A percentile compares a stretch with the other conserved stretches of the same genome.
Conservation (phyloP, 2,329 filamentous ascomycete genomes). For the Epichloe amarillans region DNA sequence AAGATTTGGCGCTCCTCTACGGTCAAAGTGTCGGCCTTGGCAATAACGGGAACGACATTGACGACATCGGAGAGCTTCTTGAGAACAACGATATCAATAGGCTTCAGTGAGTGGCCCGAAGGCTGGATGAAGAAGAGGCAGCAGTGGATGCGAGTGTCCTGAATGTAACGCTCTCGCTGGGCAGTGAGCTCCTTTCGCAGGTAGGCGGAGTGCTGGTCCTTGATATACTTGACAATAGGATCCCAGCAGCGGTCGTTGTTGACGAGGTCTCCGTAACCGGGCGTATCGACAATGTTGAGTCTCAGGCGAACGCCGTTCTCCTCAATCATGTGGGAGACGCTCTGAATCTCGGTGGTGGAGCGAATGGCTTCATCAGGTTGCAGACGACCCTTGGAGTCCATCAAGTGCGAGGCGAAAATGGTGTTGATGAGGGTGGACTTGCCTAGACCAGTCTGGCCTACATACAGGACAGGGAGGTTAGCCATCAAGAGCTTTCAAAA, state of each 20-base stretch:
- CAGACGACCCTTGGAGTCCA: constrained; percentile 95
- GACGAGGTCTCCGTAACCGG: constrained; percentile 94
- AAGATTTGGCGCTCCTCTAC: constrained; percentile 90
- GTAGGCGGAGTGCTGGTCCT: constrained; percentile 99
- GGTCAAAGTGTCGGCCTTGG: constrained; percentile 93
- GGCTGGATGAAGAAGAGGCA: constrained; percentile 99
- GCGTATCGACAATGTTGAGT: constrained; percentile 97
- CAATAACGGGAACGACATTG: constrained; percentile 97
- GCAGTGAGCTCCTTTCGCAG: constrained; percentile 98
- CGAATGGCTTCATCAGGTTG: constrained; percentile 85
- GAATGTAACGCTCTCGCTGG: constrained; percentile 97
- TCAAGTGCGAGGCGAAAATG: constrained; percentile 98
- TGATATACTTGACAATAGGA: constrained; percentile 99
- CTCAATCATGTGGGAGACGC: constrained; percentile 96
- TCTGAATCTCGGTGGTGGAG: constrained; percentile 94
- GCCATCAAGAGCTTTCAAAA: constrained; percentile 1
- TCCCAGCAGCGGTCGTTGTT: constrained; percentile 99
- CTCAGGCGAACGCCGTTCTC: constrained; percentile 96
- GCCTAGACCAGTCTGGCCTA: constrained; percentile 95
- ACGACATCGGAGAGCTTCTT: constrained; percentile 99
- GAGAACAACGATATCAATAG: constrained; percentile 96
- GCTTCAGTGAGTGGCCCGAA: constrained; percentile 94
- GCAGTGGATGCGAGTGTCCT: constrained; percentile 98
- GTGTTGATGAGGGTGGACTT: constrained; percentile 99
- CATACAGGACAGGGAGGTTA: constrained; percentile 9